Evolutionary conservation across 2,329 filamentous ascomycete genomes (phyloP), one percentile per base, ranked within the genome.

Genomic region (Penicillium sp.): DNA sequence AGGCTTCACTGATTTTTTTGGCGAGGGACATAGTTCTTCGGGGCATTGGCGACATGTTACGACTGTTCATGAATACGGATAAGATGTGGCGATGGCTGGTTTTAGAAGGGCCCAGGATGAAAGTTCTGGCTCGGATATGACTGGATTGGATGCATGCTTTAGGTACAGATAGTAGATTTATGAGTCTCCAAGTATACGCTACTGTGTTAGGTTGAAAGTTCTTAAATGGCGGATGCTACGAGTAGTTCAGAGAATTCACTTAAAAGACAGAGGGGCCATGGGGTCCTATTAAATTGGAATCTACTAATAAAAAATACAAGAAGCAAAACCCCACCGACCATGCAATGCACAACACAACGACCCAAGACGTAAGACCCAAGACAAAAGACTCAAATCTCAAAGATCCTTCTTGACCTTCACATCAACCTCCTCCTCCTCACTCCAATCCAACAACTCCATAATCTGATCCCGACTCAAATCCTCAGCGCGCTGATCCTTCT

Each of bases 391-490:
- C n/a, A 45, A 24, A 24, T 26, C 40, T 44, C 42, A 46, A 19
- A 43, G 47, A 29, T 50, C 38, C 57, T 61, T 63, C 56, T 61
- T 62, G 6, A 43, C 32, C 56, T 61, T 61, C 48, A 59, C 60
- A 41, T 58, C 64, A 31, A 46, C 57, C 47, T 65, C 64, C 3
- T 57, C 57, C 9, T 70, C 57, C 17, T 69, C 64, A 77, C 62
- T 81, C 76, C 59, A 68, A 53, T 79, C 75, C 65, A 89, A 67
- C 60, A 84, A 81, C 68, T 89, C 83, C 64, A 82, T 78, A 58
- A 90, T 84, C 65, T 89, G 84, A 70, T 85, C 84, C 66, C 88
- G 84, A 53, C 84, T 81, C 57, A 86, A 77, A 51, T 83, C 80
- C 58, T 83, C 81, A 60, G 80, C 76, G 57, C 70, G 68, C 70